A percentile compares a stretch with the other conserved stretches of the same genome.
These are phyloP conservation scores for Rhypophila decipiens DNA, from an alignment of 495 filamentous ascomycete genomes.

Conservation along the genomic window DNA sequence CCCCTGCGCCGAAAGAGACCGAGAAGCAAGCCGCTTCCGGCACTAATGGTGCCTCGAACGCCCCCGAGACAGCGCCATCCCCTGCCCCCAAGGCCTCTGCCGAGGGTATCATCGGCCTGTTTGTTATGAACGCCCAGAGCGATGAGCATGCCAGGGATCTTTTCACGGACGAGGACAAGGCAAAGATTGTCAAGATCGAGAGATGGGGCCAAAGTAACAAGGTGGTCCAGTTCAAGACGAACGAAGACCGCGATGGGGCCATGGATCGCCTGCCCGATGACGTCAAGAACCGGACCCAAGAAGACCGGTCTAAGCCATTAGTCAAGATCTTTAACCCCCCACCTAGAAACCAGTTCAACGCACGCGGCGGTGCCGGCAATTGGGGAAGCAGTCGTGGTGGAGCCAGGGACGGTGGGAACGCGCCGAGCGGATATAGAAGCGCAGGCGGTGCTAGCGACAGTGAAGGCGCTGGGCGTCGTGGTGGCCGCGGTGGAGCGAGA, in stretches of 20 bases:
- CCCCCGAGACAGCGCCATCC: slow-evolving; percentile 37
- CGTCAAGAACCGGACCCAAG: slow-evolving; percentile 57
- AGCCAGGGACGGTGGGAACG: slow-evolving; percentile 26
- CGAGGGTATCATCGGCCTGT: slow-evolving; percentile 64
- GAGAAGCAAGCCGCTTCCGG: slow-evolving; percentile 38
- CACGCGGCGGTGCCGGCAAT: slow-evolving; percentile 59
- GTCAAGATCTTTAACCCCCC: slow-evolving; percentile 75
- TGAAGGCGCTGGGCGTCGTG: slow-evolving; percentile 59
- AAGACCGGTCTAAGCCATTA: slow-evolving; percentile 65
- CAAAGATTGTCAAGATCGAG: slow-evolving; percentile 72
- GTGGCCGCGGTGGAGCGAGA: slow-evolving; percentile 53
- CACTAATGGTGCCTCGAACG: slow-evolving; percentile 46
- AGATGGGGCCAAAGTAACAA: slow-evolving; percentile 68
- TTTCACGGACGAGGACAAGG: slow-evolving; percentile 72
- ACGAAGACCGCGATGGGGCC: slow-evolving; percentile 71
- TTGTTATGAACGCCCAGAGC: slow-evolving; percentile 70
- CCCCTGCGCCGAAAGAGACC: slow-evolving; percentile 38
- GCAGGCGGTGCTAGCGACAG: slow-evolving; percentile 73
- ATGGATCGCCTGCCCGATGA: slow-evolving; percentile 66
- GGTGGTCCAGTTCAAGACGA: slow-evolving; percentile 70
- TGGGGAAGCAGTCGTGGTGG: slow-evolving; percentile 66
- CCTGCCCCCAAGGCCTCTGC: slow-evolving; percentile 37
- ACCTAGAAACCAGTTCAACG: slow-evolving; percentile 40
- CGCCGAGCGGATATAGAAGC: slow-evolving; percentile 64
- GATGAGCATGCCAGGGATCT: slow-evolving; percentile 72